A percentile compares a stretch with the other conserved stretches of the same genome.
Evolutionary conservation across 106 monocot genomes (phyloP).

Genomic region (Agapanthus africanus): DNA sequence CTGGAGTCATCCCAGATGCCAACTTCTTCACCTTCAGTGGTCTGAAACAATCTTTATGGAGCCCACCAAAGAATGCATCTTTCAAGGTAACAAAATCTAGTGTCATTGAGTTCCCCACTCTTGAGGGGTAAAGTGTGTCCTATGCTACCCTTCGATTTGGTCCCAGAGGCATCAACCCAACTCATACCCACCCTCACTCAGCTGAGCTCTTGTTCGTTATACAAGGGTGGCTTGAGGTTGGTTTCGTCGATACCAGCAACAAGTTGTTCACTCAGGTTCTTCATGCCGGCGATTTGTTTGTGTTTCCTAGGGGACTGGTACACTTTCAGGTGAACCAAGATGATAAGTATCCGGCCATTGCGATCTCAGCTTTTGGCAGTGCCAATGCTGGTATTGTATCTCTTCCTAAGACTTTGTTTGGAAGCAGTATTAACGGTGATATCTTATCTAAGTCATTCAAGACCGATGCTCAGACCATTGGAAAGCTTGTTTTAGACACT

Average conservation of each 20-base stretch:
- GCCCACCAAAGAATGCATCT: too few species aligned
- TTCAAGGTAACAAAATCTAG: too few species aligned
- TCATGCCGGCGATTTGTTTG: too few species aligned
- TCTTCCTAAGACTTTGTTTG: too few species aligned
- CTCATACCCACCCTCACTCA: conserved; percentile 17
- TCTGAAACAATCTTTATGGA: too few species aligned
- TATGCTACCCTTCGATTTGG: conserved; percentile 6
- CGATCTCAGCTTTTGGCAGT: too few species aligned
- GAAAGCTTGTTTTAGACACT: background rate
- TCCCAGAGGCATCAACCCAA: background rate
- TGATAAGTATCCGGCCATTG: background rate
- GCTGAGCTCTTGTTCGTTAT: conserved; percentile 16
- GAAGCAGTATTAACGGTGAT: conserved; percentile 9
- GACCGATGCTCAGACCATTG: conserved; percentile 12
- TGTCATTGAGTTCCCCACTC: too few species aligned
- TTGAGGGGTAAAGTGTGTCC: conserved; percentile 16
- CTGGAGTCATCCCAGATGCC: background rate
- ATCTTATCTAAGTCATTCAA: conserved; percentile 19
- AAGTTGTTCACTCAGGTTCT: too few species aligned
- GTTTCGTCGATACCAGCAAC: too few species aligned
- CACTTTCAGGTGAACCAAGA: conserved; percentile 2
- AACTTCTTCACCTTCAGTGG: conserved; percentile 20
- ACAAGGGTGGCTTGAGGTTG: conserved; percentile 11
- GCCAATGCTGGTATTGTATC: too few species aligned
- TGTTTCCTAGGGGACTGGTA: too few species aligned